Conservation (phyloP, 306 rosid species). For the Hippophae gyantsensis region DNA sequence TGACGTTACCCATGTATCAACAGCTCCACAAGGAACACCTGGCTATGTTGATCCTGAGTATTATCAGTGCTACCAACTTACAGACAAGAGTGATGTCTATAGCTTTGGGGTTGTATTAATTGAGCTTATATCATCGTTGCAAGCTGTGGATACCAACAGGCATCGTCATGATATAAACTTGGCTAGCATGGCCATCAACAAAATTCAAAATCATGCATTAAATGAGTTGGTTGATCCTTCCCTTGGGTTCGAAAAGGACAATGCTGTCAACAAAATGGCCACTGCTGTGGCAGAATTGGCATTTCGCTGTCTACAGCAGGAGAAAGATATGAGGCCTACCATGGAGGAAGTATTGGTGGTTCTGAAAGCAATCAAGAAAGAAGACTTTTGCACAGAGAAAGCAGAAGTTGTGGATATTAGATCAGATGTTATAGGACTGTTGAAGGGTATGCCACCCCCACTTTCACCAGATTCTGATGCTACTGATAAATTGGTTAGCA, state of each 20-base stretch:
- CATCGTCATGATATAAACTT: constrained; percentile 57
- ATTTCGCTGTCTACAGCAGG: constrained; percentile 76
- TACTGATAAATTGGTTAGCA: constrained; percentile 53
- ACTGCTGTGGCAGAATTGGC: constrained; percentile 73
- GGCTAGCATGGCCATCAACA: constrained; percentile 60
- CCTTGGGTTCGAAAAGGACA: constrained; percentile 50
- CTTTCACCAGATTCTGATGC: constrained; percentile 54
- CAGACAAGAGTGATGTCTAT: constrained; percentile 75
- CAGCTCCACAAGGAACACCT: constrained; percentile 97
- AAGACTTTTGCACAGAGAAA: constrained; percentile 18
- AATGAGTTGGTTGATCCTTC: constrained; percentile 61
- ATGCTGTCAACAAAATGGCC: constrained; percentile 27
- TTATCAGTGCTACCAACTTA: constrained; percentile 67
- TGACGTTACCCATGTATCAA: constrained; percentile 74
- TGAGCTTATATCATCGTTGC: constrained; percentile 73
- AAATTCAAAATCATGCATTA: constrained; percentile 44
- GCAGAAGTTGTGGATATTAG: constrained; percentile 30
- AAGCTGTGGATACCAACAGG: constrained; percentile 77
- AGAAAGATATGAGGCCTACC: constrained; percentile 71
- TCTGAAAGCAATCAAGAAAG: constrained; percentile 47
- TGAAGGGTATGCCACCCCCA: constrained; percentile 38
- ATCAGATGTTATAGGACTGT: constrained; percentile 39
- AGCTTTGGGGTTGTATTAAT: constrained; percentile 82
- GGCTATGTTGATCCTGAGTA: constrained; percentile 96
- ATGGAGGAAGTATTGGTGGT: constrained; percentile 63